phyloP scores from a whole-genome alignment of 768 basidiomycete genomes.

The Leccinum disarticulatum region DNA sequence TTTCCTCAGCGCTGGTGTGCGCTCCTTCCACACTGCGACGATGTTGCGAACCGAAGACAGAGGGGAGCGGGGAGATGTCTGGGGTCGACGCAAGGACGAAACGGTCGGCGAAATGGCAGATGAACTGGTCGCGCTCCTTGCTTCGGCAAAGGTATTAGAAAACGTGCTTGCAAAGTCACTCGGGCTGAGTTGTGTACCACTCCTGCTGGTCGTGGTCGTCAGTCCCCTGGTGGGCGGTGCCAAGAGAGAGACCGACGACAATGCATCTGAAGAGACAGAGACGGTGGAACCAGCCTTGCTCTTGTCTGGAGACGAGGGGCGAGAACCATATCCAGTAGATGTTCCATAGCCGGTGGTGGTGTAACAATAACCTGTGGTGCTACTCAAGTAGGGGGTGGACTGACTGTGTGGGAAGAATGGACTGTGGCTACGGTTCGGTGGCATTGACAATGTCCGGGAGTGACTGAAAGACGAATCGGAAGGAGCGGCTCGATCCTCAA shows the following conservation, averaged over 20 bases:
- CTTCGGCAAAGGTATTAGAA: constrained; percentile 42
- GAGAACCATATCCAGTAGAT: constrained; percentile 37
- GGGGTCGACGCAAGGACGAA: constrained; percentile 59
- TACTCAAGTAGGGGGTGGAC: constrained; percentile 41
- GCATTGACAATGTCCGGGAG: constrained; percentile 53
- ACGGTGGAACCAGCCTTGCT: constrained; percentile 36
- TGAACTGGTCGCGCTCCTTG: constrained; percentile 24
- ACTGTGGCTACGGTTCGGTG: constrained; percentile 35
- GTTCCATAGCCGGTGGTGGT: constrained; percentile 33
- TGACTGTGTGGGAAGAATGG: constrained; percentile 34
- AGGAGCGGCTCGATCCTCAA: constrained; percentile 54
- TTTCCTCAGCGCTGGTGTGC: constrained; percentile 49
- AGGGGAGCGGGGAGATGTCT: constrained; percentile 68
- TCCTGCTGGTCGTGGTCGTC: constrained; percentile 17
- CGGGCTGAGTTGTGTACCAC: constrained; percentile 36
- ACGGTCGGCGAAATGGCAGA: constrained; percentile 41
- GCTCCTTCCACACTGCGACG: constrained; percentile 78
- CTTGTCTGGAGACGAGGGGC: constrained; percentile 50
- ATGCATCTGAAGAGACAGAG: constrained; percentile 27
- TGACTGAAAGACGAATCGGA: constrained; percentile 42
- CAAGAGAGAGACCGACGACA: constrained; percentile 43
- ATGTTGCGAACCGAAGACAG: constrained; percentile 75
- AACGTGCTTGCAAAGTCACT: constrained; percentile 39
- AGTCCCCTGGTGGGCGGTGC: constrained; percentile 46
- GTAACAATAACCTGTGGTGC: constrained; percentile 37